Evolutionary conservation across 108 stramenopile species (phyloP), one percentile per base, ranked within the genome.

Genomic region (Conticribra guillardii): DNA sequence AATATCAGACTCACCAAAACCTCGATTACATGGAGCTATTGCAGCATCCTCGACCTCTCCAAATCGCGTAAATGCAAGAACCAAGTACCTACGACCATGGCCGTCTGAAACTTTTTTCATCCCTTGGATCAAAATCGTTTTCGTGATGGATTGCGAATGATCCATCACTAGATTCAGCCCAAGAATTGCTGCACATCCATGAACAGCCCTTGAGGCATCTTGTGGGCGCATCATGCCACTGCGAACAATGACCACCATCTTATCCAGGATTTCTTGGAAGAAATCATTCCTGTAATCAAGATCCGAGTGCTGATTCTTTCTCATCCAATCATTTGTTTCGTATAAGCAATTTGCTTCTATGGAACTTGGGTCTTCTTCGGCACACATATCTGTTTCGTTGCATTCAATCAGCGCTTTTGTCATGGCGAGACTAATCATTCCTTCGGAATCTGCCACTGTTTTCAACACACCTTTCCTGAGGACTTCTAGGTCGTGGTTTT

Each of bases 371-470:
- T 82, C 81, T 24, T 85, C 34, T 49, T 63, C 53, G 7, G 58
- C 28, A 51, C 82, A 75, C 3, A 61, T 31, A 49, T 74, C 60
- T 47, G 46, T 46, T 32, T 90, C 88, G 24, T 87, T 82, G 8
- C 88, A 87, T 45, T 86, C 89, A 66, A 93, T 89, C 21, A 93
- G 64, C 0, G 89, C 92, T 44, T 79, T 76, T 19, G 89, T 89
- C 61, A 93, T 71, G 23, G 92, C 92, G 53, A 87, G 69, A 51
- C 87, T 90, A 87, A 93, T 90, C 84, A 93, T 93, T 0, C 89
- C 83, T 56, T 93, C 89, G 41, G 79, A 80, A 9, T 83, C 86
- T 5, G 68, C 28, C 18, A 87, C 53, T 23, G 74, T 76, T 30
- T 78, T 87, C 64, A 88, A 86, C 24, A 92, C 80, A 19, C 82